Percentiles rank a stretch among this genome's conserved stretches.
These are phyloP conservation scores for Didymella exigua DNA, from an alignment of 2,329 filamentous ascomycete species.

Conservation along the genomic window DNA sequence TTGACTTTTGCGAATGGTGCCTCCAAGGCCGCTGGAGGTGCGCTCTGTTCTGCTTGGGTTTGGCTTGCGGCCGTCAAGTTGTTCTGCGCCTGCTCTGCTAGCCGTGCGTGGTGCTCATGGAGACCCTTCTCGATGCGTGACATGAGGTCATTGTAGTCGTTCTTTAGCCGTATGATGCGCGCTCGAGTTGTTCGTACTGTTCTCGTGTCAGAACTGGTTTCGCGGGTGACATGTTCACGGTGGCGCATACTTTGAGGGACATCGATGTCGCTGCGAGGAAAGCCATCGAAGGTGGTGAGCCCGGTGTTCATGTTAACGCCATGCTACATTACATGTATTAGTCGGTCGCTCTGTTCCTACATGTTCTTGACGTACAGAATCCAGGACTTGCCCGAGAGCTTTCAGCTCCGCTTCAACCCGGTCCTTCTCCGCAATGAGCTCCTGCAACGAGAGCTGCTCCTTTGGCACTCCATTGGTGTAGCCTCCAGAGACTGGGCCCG, in stretches of 20 bases:
- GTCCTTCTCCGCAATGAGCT: constrained; percentile 85
- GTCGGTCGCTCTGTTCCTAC: constrained; percentile 1
- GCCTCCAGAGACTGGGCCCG: constrained; percentile 71
- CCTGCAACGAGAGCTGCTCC: constrained; percentile 70
- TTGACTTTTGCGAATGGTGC: constrained; percentile 89
- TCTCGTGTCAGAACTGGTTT: constrained; percentile 23
- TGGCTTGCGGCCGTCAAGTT: constrained; percentile 45
- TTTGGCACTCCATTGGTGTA: constrained; percentile 66
- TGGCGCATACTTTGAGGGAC: constrained; percentile 79
- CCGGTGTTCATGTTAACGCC: constrained; percentile 90
- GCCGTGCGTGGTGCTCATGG: constrained; percentile 85
- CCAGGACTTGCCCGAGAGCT: constrained; percentile 82
- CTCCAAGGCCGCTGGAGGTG: constrained; percentile 51
- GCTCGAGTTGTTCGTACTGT: constrained; percentile 90
- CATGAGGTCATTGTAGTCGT: constrained; percentile 95
- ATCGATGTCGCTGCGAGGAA: constrained; percentile 90
- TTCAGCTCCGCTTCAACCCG: constrained; percentile 84
- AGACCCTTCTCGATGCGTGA: constrained; percentile 78
- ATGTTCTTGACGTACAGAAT: constrained; percentile 67
- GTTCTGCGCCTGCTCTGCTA: constrained; percentile 54
- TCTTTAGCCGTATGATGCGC: constrained; percentile 85
- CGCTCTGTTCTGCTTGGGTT: constrained; percentile 29
- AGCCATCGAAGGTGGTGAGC: constrained; percentile 87
- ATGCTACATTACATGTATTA: constrained; percentile 65
- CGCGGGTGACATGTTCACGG: not conserved